Percentiles rank a stretch among this genome's conserved stretches.
These are phyloP conservation scores for Microbotryum scabiosae DNA, from an alignment of 1,284 basidiomycete genomes.

Conservation along the genomic window DNA sequence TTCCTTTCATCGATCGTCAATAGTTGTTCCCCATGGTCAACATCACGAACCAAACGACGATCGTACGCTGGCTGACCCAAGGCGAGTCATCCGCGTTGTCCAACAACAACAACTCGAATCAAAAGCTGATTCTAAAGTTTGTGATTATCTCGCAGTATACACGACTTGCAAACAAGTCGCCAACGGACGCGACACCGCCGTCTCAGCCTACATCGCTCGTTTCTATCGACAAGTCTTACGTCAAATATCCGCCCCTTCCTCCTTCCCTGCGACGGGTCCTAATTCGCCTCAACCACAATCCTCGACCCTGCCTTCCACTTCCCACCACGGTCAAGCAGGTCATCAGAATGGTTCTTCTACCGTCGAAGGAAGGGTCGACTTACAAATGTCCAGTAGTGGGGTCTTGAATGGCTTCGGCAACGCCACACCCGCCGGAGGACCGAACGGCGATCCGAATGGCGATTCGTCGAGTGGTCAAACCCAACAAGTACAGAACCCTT, in stretches of 20 bases:
- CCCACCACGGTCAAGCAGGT: too few relatives aligned
- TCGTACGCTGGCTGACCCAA: slow-evolving; percentile 9
- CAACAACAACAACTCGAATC: neutral
- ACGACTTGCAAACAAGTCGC: slow-evolving; percentile 1
- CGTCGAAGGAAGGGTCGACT: too few relatives aligned
- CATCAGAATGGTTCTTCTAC: too few relatives aligned
- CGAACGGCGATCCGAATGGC: too few relatives aligned
- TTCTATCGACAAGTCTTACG: slow-evolving; percentile 14
- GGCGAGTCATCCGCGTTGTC: neutral
- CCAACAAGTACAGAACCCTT: too few relatives aligned
- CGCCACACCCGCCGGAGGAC: too few relatives aligned
- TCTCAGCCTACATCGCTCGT: slow-evolving; percentile 11
- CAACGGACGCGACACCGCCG: neutral
- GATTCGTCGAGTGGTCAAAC: too few relatives aligned
- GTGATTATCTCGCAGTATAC: slow-evolving; percentile 1
- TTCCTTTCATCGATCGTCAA: too few relatives aligned
- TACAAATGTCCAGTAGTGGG: too few relatives aligned
- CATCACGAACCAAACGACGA: neutral
- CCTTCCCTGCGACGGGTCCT: neutral
- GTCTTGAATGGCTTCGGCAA: too few relatives aligned
- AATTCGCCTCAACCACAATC: neutral
- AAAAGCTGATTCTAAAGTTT: neutral
- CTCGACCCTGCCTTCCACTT: too few relatives aligned
- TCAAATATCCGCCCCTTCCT: slow-evolving; percentile 2
- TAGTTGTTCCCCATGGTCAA: slow-evolving; percentile 13